These are phyloP conservation scores for Echinosophora koreensis DNA, from an alignment of 306 rosid species.

Conservation along the genomic window DNA sequence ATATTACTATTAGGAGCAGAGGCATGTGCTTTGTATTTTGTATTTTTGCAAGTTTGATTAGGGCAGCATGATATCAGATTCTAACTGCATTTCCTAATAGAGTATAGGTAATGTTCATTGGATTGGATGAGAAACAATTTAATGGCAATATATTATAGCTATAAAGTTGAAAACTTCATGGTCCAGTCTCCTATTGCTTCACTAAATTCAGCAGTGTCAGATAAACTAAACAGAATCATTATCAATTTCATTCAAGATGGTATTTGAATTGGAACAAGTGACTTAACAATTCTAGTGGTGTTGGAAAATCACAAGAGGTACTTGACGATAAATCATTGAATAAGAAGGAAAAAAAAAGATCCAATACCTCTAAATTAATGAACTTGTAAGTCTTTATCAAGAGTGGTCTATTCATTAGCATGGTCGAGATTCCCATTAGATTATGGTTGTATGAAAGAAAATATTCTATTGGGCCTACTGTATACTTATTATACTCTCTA, in stretches of 20 bases:
- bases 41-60: constrained; percentile 35
- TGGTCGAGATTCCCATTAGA: constrained; percentile 57
- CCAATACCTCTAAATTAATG: constrained; percentile 35
- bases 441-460: constrained; percentile 46
- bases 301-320: constrained; percentile 11
- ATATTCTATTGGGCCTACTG: constrained; percentile 58
- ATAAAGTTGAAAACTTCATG: neutral
- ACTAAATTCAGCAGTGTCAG: constrained; percentile 14
- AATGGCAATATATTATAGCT: neutral
- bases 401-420: constrained; percentile 54
- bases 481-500: constrained; percentile 35
- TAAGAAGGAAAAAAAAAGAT: constrained; percentile 14
- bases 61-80: constrained; percentile 32
- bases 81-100: constrained; percentile 6
- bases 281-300: constrained; percentile 22
- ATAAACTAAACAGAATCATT: constrained; percentile 11
- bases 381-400: constrained; percentile 44
- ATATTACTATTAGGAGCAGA: constrained; percentile 1
- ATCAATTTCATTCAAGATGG: constrained; percentile 16
- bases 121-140: constrained; percentile 14
- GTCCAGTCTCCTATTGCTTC: constrained; percentile 11
- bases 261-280: constrained; percentile 10
- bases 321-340: constrained; percentile 27
- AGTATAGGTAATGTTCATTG: constrained; percentile 5
- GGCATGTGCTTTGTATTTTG: constrained; percentile 37